A percentile compares a stretch with the other conserved stretches of the same genome.
Conservation (phyloP, 2,329 filamentous ascomycete species). For the Sporothrix variecibatus region DNA sequence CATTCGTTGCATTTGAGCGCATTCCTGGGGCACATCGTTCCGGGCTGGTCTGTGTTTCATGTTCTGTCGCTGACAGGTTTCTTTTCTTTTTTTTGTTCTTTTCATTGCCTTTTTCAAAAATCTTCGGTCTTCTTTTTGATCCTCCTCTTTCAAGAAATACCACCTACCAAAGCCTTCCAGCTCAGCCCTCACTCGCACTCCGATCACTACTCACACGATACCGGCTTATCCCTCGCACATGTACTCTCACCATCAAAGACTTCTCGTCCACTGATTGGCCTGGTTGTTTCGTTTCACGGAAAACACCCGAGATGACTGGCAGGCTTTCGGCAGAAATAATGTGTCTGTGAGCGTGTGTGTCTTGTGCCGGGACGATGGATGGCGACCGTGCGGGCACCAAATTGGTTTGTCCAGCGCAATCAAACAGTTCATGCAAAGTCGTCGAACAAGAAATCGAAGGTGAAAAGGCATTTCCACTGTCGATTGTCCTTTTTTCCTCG, state of each 20-base stretch:
- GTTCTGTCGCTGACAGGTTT: conserved; percentile 8
- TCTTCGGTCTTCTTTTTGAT: neutral
- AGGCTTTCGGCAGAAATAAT: neutral
- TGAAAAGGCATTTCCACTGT: neutral
- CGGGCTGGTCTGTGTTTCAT: conserved; percentile 12
- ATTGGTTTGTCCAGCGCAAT: conserved; percentile 8
- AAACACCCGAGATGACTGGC: conserved; percentile 18
- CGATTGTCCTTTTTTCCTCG: neutral
- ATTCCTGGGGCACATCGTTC: neutral
- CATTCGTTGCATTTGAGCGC: neutral
- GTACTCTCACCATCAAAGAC: neutral
- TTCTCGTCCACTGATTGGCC: neutral
- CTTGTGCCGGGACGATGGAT: neutral
- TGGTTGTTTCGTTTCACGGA: conserved; percentile 14
- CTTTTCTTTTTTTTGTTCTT: neutral
- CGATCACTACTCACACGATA: neutral
- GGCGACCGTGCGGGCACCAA: neutral
- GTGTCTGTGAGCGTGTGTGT: neutral
- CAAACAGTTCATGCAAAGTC: neutral
- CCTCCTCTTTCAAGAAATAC: neutral
- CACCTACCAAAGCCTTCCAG: neutral
- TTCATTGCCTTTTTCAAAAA: neutral
- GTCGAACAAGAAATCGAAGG: neutral
- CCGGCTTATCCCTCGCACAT: neutral
- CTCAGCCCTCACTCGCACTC: neutral